phyloP scores from a whole-genome alignment of 257 asterid species.

The Nicotiana noctiflora region DNA sequence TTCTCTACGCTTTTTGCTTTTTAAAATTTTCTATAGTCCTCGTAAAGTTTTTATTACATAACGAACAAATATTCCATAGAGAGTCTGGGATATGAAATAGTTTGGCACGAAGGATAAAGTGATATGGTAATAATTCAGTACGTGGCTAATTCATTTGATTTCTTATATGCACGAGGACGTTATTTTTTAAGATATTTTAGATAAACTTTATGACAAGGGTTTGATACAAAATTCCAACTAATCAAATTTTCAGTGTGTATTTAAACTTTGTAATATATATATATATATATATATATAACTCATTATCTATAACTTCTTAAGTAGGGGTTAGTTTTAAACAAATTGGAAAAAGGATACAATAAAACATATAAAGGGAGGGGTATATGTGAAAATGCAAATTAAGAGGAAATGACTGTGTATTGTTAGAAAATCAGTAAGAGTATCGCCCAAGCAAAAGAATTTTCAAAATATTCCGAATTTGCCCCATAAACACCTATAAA shows the following conservation, averaged over 20 bases:
- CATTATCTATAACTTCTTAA: too few species aligned
- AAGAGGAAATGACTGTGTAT: not conserved
- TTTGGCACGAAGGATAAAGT: not conserved
- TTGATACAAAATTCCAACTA: not conserved
- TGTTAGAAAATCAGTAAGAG: not conserved
- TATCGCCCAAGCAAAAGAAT: not conserved
- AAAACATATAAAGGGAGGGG: not conserved
- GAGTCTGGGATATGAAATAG: not conserved
- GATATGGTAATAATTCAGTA: not conserved
- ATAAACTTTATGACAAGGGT: not conserved
- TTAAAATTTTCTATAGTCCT: not conserved
- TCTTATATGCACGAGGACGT: not conserved
- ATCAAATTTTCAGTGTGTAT: not conserved
- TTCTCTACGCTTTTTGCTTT: not conserved
- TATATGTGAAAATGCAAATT: not conserved
- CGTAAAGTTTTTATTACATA: not conserved
- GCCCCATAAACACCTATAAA: not conserved
- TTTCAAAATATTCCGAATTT: not conserved
- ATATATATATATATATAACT: too few species aligned
- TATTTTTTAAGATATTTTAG: not conserved
- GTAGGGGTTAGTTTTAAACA: too few species aligned
- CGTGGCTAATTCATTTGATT: not conserved
- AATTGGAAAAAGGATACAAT: too few species aligned
- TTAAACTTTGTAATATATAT: too few species aligned
- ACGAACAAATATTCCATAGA: not conserved